Base-by-base conservation (phyloP, 495 filamentous ascomycete genomes). In the Xylaria curta region DNA sequence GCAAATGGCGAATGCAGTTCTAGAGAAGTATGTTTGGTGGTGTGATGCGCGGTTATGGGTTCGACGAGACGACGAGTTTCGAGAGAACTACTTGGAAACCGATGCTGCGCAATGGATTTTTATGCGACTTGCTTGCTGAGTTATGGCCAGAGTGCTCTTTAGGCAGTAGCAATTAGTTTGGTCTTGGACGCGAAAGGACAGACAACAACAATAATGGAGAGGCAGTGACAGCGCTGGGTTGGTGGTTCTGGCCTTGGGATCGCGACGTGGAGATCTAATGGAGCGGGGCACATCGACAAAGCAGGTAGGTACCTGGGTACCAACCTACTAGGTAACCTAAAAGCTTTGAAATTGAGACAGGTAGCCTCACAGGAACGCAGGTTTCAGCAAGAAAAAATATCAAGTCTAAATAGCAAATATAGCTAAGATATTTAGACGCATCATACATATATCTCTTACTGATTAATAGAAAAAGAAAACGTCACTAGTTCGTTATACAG, bases 191-290 rank as follows among this genome's bases (percentile, higher is more conserved):
- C 17, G 49, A 70, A 70, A 64, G 46, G 46, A 64, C 47, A 44
- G 68, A 54, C 68, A 46, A 64, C 68, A 70, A 31, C 21, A 63
- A 19, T 21, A 31, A 70, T 17, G 33, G 66, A 56, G 66, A 56
- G 53, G 26, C 9, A 26, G 33, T 33, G 26, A 53, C 38, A 40
- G 59, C 40, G 53, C 2, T 53, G 13, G 38, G 38, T 3, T 38
- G 67, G 46, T 24, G 24, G 58, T 40, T 69, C 66, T 51, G 40
- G 40, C 58, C 53, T 33, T 31, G 40, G 59, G 33, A 60, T 70
- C 59, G 61, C 59, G 61, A 70, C 59, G 13, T 70, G 68, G 54
- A 38, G 58, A 63, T 63, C 46, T 40, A 12, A 42, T 26, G 15
- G 59, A 53, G 58, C 56, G 44, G 68, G 68, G 68, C 56, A 62